These are phyloP conservation scores for Gillenia trifoliata DNA, from an alignment of 306 rosid genomes.

Conservation along the genomic window DNA sequence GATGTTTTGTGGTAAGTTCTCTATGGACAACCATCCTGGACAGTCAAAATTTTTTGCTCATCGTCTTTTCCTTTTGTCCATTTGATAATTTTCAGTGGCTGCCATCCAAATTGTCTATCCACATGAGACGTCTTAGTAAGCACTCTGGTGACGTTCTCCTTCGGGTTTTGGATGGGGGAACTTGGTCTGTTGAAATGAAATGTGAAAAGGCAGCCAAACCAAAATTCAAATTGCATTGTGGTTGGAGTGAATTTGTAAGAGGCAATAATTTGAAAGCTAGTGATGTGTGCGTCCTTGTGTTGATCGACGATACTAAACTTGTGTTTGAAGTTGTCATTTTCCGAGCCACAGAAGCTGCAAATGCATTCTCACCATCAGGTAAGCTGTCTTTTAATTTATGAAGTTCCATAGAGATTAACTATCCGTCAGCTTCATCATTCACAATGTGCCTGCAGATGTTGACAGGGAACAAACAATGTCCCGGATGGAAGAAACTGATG, in stretches of 20 bases:
- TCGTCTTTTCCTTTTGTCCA: background rate
- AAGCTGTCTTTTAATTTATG: background rate
- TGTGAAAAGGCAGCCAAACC: background rate
- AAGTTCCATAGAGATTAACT: background rate
- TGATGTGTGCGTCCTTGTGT: constrained; percentile 14
- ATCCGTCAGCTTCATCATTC: background rate
- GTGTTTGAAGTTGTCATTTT: background rate
- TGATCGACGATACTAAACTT: background rate
- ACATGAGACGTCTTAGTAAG: background rate
- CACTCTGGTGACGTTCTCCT: background rate
- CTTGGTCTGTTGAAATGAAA: background rate
- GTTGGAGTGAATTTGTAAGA: constrained; percentile 12
- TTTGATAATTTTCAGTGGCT: background rate
- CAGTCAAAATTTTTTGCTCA: background rate
- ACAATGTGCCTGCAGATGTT: background rate
- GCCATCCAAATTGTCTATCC: background rate
- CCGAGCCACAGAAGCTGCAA: background rate
- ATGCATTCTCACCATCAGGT: background rate
- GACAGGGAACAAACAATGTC: background rate
- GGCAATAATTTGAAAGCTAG: constrained; percentile 13
- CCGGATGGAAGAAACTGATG: background rate
- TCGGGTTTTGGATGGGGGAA: background rate
- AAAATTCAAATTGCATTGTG: background rate
- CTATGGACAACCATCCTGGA: background rate
- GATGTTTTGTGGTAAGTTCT: background rate